Evolutionary conservation across 495 filamentous ascomycete species (phyloP).

Genomic region (Daldinia loculata): DNA sequence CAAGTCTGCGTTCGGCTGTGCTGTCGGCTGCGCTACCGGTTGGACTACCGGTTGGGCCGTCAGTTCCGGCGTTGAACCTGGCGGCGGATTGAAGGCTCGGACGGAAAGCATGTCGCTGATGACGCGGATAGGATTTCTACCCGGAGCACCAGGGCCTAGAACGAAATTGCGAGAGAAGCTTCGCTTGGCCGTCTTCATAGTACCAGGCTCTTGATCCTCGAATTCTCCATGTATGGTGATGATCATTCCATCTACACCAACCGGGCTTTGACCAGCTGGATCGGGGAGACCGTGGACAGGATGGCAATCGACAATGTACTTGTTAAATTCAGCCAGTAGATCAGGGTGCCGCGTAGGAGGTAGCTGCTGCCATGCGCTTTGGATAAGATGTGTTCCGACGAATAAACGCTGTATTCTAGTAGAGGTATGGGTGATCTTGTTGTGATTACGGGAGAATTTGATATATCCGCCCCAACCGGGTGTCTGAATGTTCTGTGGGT

Average conservation of each 20-base stretch:
- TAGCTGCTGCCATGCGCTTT: slow-evolving; percentile 70
- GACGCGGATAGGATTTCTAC: slow-evolving; percentile 72
- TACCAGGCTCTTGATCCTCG: slow-evolving; percentile 70
- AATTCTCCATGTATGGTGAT: slow-evolving; percentile 85
- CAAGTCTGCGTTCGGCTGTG: slow-evolving; percentile 50
- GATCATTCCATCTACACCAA: slow-evolving; percentile 78
- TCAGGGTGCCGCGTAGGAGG: slow-evolving; percentile 81
- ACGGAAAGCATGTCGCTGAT: slow-evolving; percentile 81
- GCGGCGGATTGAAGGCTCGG: slow-evolving; percentile 62
- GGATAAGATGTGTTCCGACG: slow-evolving; percentile 71
- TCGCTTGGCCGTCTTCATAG: slow-evolving; percentile 63
- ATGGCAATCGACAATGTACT: slow-evolving; percentile 86
- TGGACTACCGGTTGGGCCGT: slow-evolving; percentile 3
- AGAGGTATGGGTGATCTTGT: slow-evolving; percentile 67
- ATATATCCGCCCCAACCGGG: slow-evolving; percentile 76
- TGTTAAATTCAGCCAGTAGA: slow-evolving; percentile 64
- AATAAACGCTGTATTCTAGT: slow-evolving; percentile 71
- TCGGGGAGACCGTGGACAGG: slow-evolving; percentile 76
- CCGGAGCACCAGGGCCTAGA: slow-evolving; percentile 74
- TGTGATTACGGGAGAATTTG: slow-evolving; percentile 82
- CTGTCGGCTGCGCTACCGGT: slow-evolving; percentile 13
- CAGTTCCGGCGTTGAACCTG: slow-evolving; percentile 40
- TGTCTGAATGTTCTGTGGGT: slow-evolving; percentile 56
- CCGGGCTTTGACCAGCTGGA: slow-evolving; percentile 66
- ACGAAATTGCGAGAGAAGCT: slow-evolving; percentile 89